phyloP scores from a whole-genome alignment of 73 alveolate genomes.

The Stentor coeruleus region DNA sequence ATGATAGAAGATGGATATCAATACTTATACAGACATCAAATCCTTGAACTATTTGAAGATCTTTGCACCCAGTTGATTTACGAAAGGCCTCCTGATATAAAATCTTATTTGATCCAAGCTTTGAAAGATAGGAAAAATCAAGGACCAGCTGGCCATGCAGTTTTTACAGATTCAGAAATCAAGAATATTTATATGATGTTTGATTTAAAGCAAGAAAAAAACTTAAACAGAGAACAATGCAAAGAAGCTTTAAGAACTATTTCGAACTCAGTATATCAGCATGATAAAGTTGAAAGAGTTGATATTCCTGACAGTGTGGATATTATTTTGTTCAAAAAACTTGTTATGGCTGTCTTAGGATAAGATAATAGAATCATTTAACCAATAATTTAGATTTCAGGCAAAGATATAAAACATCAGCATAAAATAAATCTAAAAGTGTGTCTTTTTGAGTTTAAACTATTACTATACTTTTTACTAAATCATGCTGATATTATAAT shows the following conservation, averaged over 20 bases:
- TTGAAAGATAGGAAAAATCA: conserved; percentile 57
- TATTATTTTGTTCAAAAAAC: neutral
- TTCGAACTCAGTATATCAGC: conserved; percentile 1
- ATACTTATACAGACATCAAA: conserved; percentile 15
- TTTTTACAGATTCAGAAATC: conserved; percentile 63
- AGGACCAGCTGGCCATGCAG: conserved; percentile 46
- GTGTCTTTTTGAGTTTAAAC: no score
- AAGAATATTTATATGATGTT: conserved; percentile 59
- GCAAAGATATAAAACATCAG: no score
- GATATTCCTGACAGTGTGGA: conserved; percentile 15
- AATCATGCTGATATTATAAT: no score
- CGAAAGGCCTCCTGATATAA: conserved; percentile 59
- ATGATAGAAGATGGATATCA: conserved; percentile 21
- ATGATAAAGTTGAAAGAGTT: conserved; percentile 19
- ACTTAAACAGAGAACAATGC: conserved; percentile 56
- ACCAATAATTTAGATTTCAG: no score
- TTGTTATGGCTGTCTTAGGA: conserved; percentile 16
- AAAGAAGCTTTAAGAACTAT: conserved; percentile 41
- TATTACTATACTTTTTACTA: no score
- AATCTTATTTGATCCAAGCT: conserved; percentile 48
- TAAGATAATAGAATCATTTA: no score
- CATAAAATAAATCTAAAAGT: no score
- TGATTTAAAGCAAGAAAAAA: conserved; percentile 60
- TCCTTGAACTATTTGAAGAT: conserved; percentile 28
- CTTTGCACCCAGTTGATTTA: conserved; percentile 16